A percentile compares a stretch with the other conserved stretches of the same genome.
Evolutionary conservation across 208 protist species (phyloP).

Genomic region (Acanthamoeba royreba): DNA sequence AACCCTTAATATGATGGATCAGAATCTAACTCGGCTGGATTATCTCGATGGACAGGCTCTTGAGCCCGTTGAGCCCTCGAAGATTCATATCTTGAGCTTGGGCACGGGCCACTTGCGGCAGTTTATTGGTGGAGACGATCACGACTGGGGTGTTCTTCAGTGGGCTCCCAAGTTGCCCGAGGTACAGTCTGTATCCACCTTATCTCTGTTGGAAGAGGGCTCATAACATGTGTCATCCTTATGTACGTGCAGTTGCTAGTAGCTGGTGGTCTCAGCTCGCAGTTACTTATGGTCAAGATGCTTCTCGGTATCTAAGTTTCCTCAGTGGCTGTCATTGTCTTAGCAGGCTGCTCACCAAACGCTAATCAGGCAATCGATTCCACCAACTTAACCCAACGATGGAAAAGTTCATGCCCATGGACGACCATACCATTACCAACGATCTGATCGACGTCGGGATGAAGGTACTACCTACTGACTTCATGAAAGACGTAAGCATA

Average conservation of each 20-base stretch:
- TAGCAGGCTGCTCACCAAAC: not conserved
- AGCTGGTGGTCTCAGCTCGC: not conserved
- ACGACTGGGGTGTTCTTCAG: not conserved
- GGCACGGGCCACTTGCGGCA: not conserved
- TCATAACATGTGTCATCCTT: not conserved
- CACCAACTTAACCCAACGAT: not conserved
- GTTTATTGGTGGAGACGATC: not conserved
- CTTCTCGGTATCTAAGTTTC: not conserved
- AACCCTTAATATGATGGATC: not conserved
- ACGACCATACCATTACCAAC: not conserved
- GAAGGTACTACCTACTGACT: not conserved
- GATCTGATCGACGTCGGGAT: not conserved
- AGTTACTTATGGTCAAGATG: slow-evolving; percentile 2
- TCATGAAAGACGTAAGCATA: not conserved
- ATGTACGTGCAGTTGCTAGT: not conserved
- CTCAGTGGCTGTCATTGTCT: not conserved
- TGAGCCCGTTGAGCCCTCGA: not conserved
- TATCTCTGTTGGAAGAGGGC: no score
- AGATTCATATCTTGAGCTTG: not conserved
- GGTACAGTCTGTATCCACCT: no score
- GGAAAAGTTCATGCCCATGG: not conserved
- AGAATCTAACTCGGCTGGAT: not conserved
- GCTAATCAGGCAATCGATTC: not conserved
- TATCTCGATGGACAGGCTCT: not conserved
- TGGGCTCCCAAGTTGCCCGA: slow-evolving; percentile 2